Base-by-base conservation (phyloP, 192 early-diverging fungal species). In the Backusella australiensis region DNA sequence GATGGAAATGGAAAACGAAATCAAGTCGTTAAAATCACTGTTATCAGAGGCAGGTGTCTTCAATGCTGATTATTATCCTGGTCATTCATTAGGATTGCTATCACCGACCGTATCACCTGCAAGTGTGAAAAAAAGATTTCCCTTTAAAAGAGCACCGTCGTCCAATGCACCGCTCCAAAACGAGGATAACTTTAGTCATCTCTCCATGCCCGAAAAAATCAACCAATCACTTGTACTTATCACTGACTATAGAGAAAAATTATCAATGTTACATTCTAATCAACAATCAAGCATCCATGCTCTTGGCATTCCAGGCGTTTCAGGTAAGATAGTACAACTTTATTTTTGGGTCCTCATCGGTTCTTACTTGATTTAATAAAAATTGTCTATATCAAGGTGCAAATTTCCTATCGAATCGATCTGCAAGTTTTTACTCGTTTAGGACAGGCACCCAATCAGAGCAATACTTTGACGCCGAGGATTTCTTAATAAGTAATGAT, bases 381-480 rank as follows among this genome's bases (percentile, higher is more conserved):
- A 39, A 44, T 26, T 59, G 0, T 59, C 11, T 29, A 11, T 59
- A 3, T 59, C 6, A 59, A 63, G 56, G 56, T 26, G 3, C 56
- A 11, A 63, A 63, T 63, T 63, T 63, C 56, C 26, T 63, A 26
- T 63, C 56, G 12, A 26, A 63, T 63, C 56, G 56, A 63, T 63
- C 56, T 63, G 21, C 56, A 29, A 63, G 56, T 14, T 63, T 63
- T 63, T 63, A 63, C 56, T 41, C 34, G 21, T 41, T 32, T 34
- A 56, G 39, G 6, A 71, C 53, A 6, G 69, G 71, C 0, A 81
- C 80, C 4, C 72, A 69, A 29, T 85, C 84, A 1, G 86, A 89
- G 35, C 69, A 89, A 65, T 94, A 91, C 74, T 94, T 86, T 79
- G 93, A 94, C 80, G 93, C 93, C 1, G 88, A 90, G 35, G 90